A percentile compares a stretch with the other conserved stretches of the same genome.
phyloP scores from a whole-genome alignment of 129 eudicot species.

The Ambrosia trifida region DNA sequence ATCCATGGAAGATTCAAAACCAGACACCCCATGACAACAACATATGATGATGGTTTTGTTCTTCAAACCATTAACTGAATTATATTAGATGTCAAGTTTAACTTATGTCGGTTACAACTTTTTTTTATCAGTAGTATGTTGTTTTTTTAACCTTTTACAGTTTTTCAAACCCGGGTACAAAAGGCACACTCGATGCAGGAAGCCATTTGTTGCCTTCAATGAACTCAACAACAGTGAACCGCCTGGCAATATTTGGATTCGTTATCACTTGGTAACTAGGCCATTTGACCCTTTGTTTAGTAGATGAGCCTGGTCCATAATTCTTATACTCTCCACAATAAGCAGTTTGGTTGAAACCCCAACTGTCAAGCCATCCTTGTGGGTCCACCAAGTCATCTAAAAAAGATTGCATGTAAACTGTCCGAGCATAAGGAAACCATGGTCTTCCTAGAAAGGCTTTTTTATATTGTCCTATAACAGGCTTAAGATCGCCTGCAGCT shows the following conservation, averaged over 20 bases:
- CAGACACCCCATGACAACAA: slow-evolving; percentile 5
- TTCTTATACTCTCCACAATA: slow-evolving; percentile 46
- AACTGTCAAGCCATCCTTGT: slow-evolving; percentile 36
- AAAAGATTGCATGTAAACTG: slow-evolving; percentile 31
- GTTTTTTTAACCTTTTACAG: neutral
- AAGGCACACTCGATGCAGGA: slow-evolving; percentile 49
- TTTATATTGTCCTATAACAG: slow-evolving; percentile 20
- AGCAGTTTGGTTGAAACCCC: slow-evolving; percentile 24
- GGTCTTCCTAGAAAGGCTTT: slow-evolving; percentile 39
- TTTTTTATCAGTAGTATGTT: too few relatives aligned
- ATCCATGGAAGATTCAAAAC: neutral
- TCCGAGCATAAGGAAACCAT: slow-evolving; percentile 21
- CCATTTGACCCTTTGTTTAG: slow-evolving; percentile 44
- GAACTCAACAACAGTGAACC: slow-evolving; percentile 32
- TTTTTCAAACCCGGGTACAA: slow-evolving; percentile 23
- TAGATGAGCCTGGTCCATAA: slow-evolving; percentile 45
- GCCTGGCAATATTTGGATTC: slow-evolving; percentile 23
- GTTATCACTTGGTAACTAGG: slow-evolving; percentile 30
- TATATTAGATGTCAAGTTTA: neutral
- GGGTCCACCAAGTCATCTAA: slow-evolving; percentile 36
- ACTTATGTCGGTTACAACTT: neutral
- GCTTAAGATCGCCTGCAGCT: slow-evolving; percentile 29
- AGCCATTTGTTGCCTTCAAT: slow-evolving; percentile 46
- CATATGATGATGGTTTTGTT: neutral
- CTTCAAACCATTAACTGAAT: neutral